Percentiles rank a stretch among this genome's conserved stretches.
Evolutionary conservation across 1,284 basidiomycete genomes (phyloP).

Genomic region (Heliocybe sulcata): DNA sequence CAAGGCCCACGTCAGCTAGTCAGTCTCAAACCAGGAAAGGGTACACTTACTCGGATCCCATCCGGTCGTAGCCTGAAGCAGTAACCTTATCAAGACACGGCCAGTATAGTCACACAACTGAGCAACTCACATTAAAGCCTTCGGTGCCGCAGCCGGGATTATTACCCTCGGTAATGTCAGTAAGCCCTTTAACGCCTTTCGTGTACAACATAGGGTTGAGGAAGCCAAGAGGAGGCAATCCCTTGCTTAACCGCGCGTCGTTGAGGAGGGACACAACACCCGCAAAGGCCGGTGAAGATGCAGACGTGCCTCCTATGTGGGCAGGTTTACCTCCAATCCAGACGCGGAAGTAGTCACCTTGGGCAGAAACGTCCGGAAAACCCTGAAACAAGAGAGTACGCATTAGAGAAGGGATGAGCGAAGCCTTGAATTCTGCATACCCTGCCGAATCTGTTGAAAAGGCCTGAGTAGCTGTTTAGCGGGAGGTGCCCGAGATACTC

Average conservation of each 20-base stretch:
- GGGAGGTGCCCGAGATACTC: conserved; percentile 15
- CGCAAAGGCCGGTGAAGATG: conserved; percentile 28
- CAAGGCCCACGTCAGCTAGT: background rate
- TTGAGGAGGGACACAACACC: conserved; percentile 54
- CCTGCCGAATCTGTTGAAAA: conserved; percentile 2
- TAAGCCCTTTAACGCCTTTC: conserved; percentile 29
- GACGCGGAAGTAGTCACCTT: conserved; percentile 25
- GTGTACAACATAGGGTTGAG: conserved; percentile 53
- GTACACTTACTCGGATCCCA: background rate
- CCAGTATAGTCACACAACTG: background rate
- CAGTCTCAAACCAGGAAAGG: background rate
- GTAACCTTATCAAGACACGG: too few relatives aligned
- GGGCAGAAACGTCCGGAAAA: conserved; percentile 34
- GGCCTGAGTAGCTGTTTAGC: conserved; percentile 1
- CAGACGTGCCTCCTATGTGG: background rate
- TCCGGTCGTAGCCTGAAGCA: background rate
- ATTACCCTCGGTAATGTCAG: conserved; percentile 45
- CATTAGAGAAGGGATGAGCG: too few relatives aligned
- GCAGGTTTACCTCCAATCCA: too few relatives aligned
- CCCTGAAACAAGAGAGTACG: background rate
- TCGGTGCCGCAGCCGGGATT: conserved; percentile 28
- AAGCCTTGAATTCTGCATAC: too few relatives aligned
- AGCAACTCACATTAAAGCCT: conserved; percentile 11
- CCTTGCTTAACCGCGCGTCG: conserved; percentile 41
- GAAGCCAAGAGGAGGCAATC: conserved; percentile 44